Base-by-base conservation (phyloP, 768 basidiomycete genomes). In the Phaeolepiota aurea region DNA sequence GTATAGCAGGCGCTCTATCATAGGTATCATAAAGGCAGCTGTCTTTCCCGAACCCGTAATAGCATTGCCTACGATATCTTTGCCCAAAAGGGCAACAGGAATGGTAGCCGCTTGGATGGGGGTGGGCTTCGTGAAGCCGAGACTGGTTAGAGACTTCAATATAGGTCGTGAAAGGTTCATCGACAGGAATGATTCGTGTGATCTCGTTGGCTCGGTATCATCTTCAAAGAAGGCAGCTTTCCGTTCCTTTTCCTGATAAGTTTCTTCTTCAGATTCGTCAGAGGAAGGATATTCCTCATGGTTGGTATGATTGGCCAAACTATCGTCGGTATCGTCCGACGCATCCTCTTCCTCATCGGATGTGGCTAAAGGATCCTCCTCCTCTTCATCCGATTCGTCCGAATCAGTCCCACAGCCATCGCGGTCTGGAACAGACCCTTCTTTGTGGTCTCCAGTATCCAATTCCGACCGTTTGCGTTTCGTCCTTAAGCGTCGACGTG, bases 21-120 rank as follows among this genome's bases (percentile, higher is more conserved):
- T 85, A 30, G 96, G 96, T 44, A 98, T 81, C 54, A 86, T 83
- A 64, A 98, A 99, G 1, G 96, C 96, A 7, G 91, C 94, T 1
- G 96, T 99, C 69, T 99, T 99, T 44, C 96, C 96, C 3, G 92
- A 96, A 45, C 96, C 96, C 13, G 96, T 99, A 13, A 94, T 88
- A 14, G 96, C 94, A 44, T 79, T 84, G 21, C 94, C 96, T 40
- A 99, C 92, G 25, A 99, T 76, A 57, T 99, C 96, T 56, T 96
- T 92, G 38, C 96, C 96, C 16, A 93, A 59, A 14, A 99, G 75
- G 16, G 92, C 94, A 32, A 92, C 81, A 13, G 96, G 96, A 41
- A 99, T 89, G 10, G 93, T 85, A 32, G 87, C 82, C 2, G 87
- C 80, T 63, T 99, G 96, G 37, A 99, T 98, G 1, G 96, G 96